Conservation (phyloP, 192 early-diverging fungal genomes). For the Phlyctochytrium bullatum region DNA sequence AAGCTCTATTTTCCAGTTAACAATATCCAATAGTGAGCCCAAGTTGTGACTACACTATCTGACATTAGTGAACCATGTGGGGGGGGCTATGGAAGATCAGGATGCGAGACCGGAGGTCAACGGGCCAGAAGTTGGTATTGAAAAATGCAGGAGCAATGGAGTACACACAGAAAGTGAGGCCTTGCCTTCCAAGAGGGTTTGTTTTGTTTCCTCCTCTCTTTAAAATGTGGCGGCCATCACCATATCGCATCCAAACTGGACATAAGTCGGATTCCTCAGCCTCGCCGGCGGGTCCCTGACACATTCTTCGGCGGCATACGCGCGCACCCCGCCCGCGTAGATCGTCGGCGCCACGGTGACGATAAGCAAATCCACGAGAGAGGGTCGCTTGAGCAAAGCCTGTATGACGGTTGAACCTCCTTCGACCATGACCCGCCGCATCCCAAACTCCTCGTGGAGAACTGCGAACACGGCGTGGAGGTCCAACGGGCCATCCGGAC, state of each 20-base stretch:
- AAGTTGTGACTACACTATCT: no score
- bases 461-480: not conserved
- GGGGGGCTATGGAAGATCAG: no score
- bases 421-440: slow-evolving; percentile 75
- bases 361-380: slow-evolving; percentile 49
- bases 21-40: no score
- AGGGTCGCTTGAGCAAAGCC: slow-evolving; percentile 50
- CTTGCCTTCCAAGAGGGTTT: no score
- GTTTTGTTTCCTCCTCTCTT: no score
- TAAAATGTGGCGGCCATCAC: slow-evolving; percentile 35
- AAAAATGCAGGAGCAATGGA: no score
- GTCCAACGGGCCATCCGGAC: not conserved
- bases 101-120: no score
- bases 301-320: slow-evolving; percentile 2
- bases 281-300: not conserved
- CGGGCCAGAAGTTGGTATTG: no score
- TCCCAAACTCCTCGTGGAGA: slow-evolving; percentile 27
- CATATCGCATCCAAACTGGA: slow-evolving; percentile 56
- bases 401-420: slow-evolving; percentile 76
- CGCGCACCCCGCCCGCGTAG: slow-evolving; percentile 62
- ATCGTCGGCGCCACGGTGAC: slow-evolving; percentile 69
- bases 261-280: slow-evolving; percentile 25
- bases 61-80: no score
- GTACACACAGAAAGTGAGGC: no score
- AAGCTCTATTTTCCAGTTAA: no score